These are phyloP conservation scores for Mortierella sp. DNA, from an alignment of 371 early-diverging fungal genomes.

Conservation along the genomic window DNA sequence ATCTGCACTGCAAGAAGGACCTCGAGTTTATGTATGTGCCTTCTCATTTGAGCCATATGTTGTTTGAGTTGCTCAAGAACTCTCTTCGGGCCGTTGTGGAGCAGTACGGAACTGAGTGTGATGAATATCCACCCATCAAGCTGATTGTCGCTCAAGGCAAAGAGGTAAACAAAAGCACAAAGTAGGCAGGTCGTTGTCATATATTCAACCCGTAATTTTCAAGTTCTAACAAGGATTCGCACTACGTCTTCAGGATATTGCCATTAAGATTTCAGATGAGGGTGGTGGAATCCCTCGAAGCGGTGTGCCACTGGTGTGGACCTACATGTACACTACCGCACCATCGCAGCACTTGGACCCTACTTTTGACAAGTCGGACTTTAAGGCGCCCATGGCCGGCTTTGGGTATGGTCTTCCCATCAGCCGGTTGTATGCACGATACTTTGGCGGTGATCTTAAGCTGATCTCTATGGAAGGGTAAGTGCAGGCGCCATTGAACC, in stretches of 20 bases:
- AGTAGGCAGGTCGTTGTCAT: no score
- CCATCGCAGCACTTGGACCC: conserved; percentile 88
- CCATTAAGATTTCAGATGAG: conserved; percentile 96
- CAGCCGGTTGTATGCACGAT: conserved; percentile 88
- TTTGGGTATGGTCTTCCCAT: conserved; percentile 98
- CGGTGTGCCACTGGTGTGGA: conserved; percentile 93
- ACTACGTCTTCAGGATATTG: conserved; percentile 79
- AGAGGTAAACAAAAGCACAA: conserved; percentile 63
- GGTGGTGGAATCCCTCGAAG: conserved; percentile 95
- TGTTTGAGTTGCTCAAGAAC: conserved; percentile 98
- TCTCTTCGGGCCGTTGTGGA: conserved; percentile 96
- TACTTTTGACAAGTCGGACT: conserved; percentile 86
- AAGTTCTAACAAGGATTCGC: no score
- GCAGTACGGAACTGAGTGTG: conserved; percentile 87
- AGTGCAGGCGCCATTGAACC: conserved; percentile 24
- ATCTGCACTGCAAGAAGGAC: conserved; percentile 84
- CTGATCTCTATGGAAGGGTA: conserved; percentile 97
- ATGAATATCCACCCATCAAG: conserved; percentile 91
- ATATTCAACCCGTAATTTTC: no score
- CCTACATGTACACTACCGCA: conserved; percentile 98
- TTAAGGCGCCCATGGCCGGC: conserved; percentile 97
- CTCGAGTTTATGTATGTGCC: conserved; percentile 97
- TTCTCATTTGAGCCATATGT: conserved; percentile 95
- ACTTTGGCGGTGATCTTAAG: conserved; percentile 96
- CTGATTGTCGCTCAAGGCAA: conserved; percentile 94